Base-by-base conservation (phyloP, 805 yeast genomes). In the Cyberlindnera lachancei region DNA sequence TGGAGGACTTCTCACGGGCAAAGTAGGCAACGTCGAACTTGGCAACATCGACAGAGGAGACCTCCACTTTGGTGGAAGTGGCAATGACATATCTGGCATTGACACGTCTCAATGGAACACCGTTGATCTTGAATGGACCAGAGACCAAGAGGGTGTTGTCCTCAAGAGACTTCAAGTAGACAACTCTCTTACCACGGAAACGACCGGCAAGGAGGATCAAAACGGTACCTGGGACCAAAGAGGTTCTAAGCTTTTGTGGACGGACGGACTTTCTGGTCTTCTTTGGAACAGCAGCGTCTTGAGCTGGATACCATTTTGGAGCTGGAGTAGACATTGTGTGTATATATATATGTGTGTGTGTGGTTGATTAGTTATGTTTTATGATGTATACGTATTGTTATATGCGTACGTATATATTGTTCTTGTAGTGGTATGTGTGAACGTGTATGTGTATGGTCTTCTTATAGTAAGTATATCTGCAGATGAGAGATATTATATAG, bases 101-200 rank as follows among this genome's bases (percentile, higher is more conserved):
- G 56, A 90, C 97, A 78, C 96, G 85, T 82, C 97, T 87, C 68
- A 90, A 77, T 66, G 98, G 97, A 54, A 90, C 98, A 75, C 98
- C 98, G 74, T 90, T 90, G 60, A 90, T 85, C 79, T 92, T 90
- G 95, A 90, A 92, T 59, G 98, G 98, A 66, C 98, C 98, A 44
- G 96, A 72, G 46, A 90, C 95, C 63, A 90, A 82, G 59, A 90
- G 74, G 49, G 96, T 90, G 86, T 86, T 85, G 79, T 92, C 97
- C 73, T 87, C 95, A 63, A 92, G 78, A 68, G 81, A 71, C 81
- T 90, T 90, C 67, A 90, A 80, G 82, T 82, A 83, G 50, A 90
- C 97, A 58, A 92, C 98, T 75, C 97, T 88, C 85, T 90, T 92
- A 68, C 98, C 98, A 73, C 98, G 85, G 94, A 87, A 90, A 72